A percentile compares a stretch with the other conserved stretches of the same genome.
These are phyloP conservation scores for Diaporthe sp. DNA, from an alignment of 2,329 filamentous ascomycete species.

Conservation along the genomic window DNA sequence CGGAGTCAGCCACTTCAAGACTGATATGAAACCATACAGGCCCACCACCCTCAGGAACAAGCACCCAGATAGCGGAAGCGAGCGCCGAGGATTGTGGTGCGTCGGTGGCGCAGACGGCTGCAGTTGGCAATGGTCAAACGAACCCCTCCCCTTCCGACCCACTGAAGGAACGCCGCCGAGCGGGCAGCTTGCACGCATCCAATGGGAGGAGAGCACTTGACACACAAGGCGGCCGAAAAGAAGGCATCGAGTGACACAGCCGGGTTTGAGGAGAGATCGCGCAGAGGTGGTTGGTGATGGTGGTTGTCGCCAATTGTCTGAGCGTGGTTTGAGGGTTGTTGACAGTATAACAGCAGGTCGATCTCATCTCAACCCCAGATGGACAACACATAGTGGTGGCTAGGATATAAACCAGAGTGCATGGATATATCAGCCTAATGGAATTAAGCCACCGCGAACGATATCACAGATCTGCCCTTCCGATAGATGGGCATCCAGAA, in stretches of 20 bases:
- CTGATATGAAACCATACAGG: constrained; percentile 3
- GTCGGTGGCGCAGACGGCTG: constrained; percentile 19
- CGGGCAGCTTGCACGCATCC: background rate
- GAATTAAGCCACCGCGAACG: background rate
- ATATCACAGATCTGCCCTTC: background rate
- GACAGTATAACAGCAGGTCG: background rate
- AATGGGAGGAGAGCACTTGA: background rate
- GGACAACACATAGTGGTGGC: background rate
- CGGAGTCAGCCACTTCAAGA: constrained; percentile 9
- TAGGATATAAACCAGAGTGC: background rate
- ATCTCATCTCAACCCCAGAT: background rate
- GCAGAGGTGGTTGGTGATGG: background rate
- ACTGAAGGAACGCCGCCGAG: background rate
- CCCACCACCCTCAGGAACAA: constrained; percentile 12
- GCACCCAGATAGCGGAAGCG: constrained; percentile 8
- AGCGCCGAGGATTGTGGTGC: background rate
- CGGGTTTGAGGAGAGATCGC: background rate
- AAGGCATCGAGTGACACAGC: background rate
- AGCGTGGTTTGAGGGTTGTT: constrained; percentile 10
- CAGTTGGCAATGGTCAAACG: constrained; percentile 22
- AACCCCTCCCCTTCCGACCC: constrained; percentile 3
- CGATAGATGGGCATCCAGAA: background rate
- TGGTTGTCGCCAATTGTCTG: constrained; percentile 17
- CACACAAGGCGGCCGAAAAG: background rate
- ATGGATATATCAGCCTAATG: background rate